These are phyloP conservation scores for Wickerhamomyces ciferrii DNA, from an alignment of 805 yeast species.

Conservation along the genomic window DNA sequence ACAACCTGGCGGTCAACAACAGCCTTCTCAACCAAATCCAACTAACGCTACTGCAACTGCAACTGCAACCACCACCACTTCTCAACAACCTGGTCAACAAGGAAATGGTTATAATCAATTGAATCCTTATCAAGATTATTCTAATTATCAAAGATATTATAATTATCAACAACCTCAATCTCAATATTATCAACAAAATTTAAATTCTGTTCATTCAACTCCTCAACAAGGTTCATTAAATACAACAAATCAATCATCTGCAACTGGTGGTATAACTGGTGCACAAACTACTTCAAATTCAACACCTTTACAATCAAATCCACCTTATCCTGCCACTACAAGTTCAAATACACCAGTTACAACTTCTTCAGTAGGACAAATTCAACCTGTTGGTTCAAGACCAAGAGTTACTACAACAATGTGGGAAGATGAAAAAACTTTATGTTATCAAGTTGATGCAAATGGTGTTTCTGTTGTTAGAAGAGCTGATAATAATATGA, in stretches of 20 bases:
- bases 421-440: constrained; percentile 86
- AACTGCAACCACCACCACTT: constrained; percentile 19
- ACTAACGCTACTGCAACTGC: too few relatives aligned
- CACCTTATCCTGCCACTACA: constrained; percentile 2
- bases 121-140: constrained; percentile 1
- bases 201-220: constrained; percentile 4
- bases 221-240: neutral
- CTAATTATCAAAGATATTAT: neutral
- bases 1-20: neutral
- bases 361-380: constrained; percentile 21
- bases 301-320: constrained; percentile 4
- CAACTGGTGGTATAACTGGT: constrained; percentile 28
- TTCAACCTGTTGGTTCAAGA: constrained; percentile 29
- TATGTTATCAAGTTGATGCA: constrained; percentile 83
- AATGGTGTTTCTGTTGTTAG: constrained; percentile 76
- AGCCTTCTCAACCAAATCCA: constrained; percentile 1
- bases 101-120: constrained; percentile 16
- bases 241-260: constrained; percentile 7
- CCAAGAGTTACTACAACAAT: constrained; percentile 75
- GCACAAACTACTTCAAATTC: constrained; percentile 24
- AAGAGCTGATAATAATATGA: constrained; percentile 80
- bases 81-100: too few relatives aligned
- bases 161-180: constrained; percentile 6
- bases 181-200: constrained; percentile 3
- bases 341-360: constrained; percentile 3